Conservation (phyloP, 352 stramenopile genomes). For the Pythium volutum region DNA sequence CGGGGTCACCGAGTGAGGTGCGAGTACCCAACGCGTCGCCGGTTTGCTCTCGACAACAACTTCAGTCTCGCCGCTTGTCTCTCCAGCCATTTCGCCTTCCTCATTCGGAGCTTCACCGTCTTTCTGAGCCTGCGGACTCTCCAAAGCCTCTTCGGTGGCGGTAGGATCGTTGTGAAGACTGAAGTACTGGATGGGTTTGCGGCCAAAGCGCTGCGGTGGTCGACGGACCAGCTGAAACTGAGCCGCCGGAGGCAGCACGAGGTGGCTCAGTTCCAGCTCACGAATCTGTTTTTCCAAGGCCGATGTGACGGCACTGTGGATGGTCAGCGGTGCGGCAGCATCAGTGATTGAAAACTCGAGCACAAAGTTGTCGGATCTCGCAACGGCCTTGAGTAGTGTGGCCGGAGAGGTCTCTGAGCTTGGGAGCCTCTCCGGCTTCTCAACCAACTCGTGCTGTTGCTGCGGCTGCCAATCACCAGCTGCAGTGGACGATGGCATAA, state of each 20-base stretch:
- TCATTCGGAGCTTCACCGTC: background rate
- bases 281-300: constrained; percentile 62
- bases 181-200: constrained; percentile 60
- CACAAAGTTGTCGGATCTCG: constrained; percentile 39
- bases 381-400: constrained; percentile 2
- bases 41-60: constrained; percentile 5
- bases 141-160: background rate
- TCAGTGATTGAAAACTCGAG: constrained; percentile 57
- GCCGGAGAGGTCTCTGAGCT: background rate
- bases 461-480: background rate
- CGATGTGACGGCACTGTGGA: constrained; percentile 52
- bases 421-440: background rate
- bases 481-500: background rate
- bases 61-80: background rate
- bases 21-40: constrained; percentile 79
- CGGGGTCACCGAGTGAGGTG: constrained; percentile 43
- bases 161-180: constrained; percentile 29
- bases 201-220: constrained; percentile 56
- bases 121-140: background rate
- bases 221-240: constrained; percentile 80
- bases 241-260: constrained; percentile 52
- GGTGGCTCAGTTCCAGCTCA: constrained; percentile 57
- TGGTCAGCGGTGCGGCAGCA: constrained; percentile 38
- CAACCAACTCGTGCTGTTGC: background rate
- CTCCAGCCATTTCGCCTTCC: background rate